Base-by-base conservation (phyloP, 306 rosid genomes). In the Ceratonia siliqua region DNA sequence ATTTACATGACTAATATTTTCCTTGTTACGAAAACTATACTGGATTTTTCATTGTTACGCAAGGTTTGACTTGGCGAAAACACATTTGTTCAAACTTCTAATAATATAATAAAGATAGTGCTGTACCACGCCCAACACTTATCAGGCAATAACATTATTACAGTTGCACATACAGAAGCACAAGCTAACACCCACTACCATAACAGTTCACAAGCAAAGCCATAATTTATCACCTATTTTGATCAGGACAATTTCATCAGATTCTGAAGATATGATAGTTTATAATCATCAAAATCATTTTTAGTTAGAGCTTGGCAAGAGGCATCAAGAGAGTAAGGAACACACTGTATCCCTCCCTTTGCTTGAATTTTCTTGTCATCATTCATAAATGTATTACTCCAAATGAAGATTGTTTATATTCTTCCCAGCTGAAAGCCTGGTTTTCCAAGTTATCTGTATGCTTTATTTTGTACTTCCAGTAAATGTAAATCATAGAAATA, bases 1-100 rank as follows among this genome's bases (percentile, higher is more conserved):
- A 76, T 74, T 82, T 76, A 67, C 52, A 33, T 27, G 46, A 77
- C 45, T 56, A 35, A 55, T 32, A 33, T 18, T 76, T 30, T 70
- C 61, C 56, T 15, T 46, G 20, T 33, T 46, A 27, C 68, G 65
- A 62, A 38, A 66, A 68, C 30, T 32, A 8, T 6, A 35, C 8
- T 8, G 15, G 35, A 18, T 48, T 24, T 59, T 71, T 66, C 62
- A 71, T 50, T 32, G 67, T 50, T 50, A 46, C 41, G 12, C 46
- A 22, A 74, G 43, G 38, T 54, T 62, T 43, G 68, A 62, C 50
- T 70, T 1, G 22, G 59, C 59, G 20, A 78, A 27, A 61, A 78
- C 20, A 70, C 52, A 38, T 27, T 48, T 39, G 14, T 52, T 22
- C 22, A 50, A 22, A 25, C 10, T 33, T 33, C 36, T 2, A 12